Evolutionary conservation across 2,329 filamentous ascomycete species (phyloP).

Genomic region (Myriangium duriaei): DNA sequence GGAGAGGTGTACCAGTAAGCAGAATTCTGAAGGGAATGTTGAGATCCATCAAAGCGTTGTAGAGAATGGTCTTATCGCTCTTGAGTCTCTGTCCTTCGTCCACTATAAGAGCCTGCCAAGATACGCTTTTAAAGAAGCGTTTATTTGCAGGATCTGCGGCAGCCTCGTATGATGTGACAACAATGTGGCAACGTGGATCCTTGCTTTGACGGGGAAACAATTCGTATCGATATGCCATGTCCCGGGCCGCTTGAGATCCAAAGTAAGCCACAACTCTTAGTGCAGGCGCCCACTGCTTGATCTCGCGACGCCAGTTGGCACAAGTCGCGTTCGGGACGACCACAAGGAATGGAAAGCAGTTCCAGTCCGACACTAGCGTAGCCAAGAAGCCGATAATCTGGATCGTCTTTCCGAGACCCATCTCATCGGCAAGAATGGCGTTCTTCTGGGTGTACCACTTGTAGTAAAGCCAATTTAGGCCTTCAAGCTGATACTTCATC

Average conservation of each 20-base stretch:
- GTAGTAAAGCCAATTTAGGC: constrained; percentile 88
- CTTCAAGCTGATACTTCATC: constrained; percentile 89
- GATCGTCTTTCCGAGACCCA: constrained; percentile 96
- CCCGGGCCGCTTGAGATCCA: constrained; percentile 60
- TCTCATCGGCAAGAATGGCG: constrained; percentile 89
- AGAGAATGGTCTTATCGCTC: constrained; percentile 77
- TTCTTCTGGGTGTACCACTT: constrained; percentile 76
- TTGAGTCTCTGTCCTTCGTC: constrained; percentile 95
- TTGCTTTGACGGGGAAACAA: constrained; percentile 57
- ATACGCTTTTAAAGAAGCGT: constrained; percentile 53
- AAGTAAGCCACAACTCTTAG: constrained; percentile 88
- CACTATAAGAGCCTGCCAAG: constrained; percentile 80
- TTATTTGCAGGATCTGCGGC: constrained; percentile 60
- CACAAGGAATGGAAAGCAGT: constrained; percentile 83
- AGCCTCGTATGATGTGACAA: constrained; percentile 91
- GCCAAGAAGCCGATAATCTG: constrained; percentile 78
- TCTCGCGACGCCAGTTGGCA: constrained; percentile 93
- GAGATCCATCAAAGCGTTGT: constrained; percentile 59
- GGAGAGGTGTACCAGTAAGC: constrained; percentile 77
- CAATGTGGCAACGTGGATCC: constrained; percentile 74
- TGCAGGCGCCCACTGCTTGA: constrained; percentile 82
- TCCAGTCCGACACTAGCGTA: constrained; percentile 47
- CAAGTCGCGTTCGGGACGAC: constrained; percentile 93
- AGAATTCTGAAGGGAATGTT: constrained; percentile 73
- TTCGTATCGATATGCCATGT: constrained; percentile 69